Evolutionary conservation across 2,329 filamentous ascomycete species (phyloP).

Genomic region (Ophiostoma sp.): DNA sequence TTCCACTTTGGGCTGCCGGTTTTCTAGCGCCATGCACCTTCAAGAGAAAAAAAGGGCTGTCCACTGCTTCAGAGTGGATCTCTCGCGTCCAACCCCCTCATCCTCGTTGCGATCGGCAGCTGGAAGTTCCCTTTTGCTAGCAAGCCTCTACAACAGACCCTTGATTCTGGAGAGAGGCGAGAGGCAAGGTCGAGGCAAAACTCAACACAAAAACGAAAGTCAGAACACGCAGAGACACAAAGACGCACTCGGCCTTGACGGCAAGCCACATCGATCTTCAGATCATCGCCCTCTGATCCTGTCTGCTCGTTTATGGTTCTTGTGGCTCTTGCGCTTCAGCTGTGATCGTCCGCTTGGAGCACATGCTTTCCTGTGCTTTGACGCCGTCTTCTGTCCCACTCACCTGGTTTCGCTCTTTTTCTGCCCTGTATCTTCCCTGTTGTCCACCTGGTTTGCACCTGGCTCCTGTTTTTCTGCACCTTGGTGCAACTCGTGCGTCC

Average conservation of each 20-base stretch:
- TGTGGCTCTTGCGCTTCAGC: background rate
- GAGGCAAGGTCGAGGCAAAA: background rate
- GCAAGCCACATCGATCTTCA: conserved; percentile 7
- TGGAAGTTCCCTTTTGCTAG: background rate
- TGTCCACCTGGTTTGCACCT: conserved; percentile 2
- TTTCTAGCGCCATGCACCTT: conserved; percentile 20
- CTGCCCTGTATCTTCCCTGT: background rate
- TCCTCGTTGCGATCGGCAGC: conserved; percentile 2
- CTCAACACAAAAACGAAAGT: background rate
- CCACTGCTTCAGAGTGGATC: background rate
- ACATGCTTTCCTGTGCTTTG: conserved; percentile 2
- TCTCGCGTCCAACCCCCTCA: background rate
- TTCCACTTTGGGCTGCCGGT: background rate
- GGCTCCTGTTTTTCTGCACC: background rate
- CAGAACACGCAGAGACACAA: too few relatives aligned
- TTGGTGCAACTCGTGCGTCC: too few relatives aligned
- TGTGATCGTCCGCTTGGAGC: background rate
- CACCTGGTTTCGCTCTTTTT: background rate
- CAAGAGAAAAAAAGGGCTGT: background rate
- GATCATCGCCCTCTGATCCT: background rate
- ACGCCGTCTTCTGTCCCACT: background rate
- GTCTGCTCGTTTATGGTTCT: background rate
- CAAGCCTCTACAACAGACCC: background rate
- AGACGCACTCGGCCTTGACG: background rate
- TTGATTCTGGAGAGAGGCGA: background rate